Evolutionary conservation across 331 rosid species (phyloP).

Genomic region (Rhamnella rubrinervis): DNA sequence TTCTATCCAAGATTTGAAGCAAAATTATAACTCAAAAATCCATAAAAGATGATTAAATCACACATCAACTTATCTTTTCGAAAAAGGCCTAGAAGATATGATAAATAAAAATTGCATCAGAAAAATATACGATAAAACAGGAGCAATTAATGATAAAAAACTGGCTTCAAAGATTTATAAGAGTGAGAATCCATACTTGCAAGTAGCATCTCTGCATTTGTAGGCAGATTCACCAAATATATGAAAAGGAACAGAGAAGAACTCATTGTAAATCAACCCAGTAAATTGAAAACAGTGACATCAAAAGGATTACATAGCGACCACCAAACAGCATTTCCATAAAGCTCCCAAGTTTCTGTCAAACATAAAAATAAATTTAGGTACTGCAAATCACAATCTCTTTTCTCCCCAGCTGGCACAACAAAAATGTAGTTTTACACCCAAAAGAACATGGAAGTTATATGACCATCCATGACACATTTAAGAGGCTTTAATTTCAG

Average conservation of each 20-base stretch:
- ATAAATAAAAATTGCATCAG: conserved; percentile 5
- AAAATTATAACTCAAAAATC: not conserved
- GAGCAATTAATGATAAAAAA: not conserved
- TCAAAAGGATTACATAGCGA: conserved; percentile 91
- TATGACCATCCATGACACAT: conserved; percentile 2
- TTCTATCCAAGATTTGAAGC: not conserved
- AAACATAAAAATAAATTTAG: conserved; percentile 15
- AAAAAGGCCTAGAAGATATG: conserved; percentile 11
- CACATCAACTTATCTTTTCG: conserved; percentile 15
- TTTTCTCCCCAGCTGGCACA: not conserved
- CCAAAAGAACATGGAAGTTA: not conserved
- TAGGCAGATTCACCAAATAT: conserved; percentile 95
- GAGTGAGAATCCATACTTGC: conserved; percentile 57
- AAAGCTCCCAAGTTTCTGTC: conserved; percentile 96
- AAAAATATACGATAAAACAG: not conserved
- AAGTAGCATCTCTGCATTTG: conserved; percentile 72
- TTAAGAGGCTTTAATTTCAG: conserved; percentile 20
- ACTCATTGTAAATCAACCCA: conserved; percentile 98
- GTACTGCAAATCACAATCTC: not conserved
- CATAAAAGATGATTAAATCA: not conserved
- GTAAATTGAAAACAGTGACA: conserved; percentile 94
- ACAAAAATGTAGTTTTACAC: not conserved
- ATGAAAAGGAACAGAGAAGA: conserved; percentile 94
- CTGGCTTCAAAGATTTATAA: not conserved
- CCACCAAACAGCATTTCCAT: conserved; percentile 99